Evolutionary conservation across 1,139 yeast genomes (phyloP).

Genomic region (Suhomyces choctaworum): DNA sequence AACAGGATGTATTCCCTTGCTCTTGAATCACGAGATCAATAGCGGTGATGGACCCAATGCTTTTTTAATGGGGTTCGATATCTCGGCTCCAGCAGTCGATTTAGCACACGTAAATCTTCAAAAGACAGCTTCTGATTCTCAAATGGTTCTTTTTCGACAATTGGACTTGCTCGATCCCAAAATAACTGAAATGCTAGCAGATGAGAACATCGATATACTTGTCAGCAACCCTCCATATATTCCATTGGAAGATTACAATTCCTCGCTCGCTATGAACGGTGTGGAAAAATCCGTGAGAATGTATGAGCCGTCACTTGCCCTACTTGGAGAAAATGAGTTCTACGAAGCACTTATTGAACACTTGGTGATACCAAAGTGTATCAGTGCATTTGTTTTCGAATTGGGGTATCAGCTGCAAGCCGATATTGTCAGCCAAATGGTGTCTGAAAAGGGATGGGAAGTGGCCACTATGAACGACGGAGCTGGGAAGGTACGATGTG

Average conservation of each 20-base stretch:
- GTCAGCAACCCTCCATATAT: conserved; percentile 92
- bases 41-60: conserved; percentile 14
- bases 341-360: conserved; percentile 55
- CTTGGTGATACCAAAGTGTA: conserved; percentile 36
- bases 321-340: conserved; percentile 74
- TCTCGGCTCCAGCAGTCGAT: conserved; percentile 52
- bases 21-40: conserved; percentile 38
- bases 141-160: conserved; percentile 18
- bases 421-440: conserved; percentile 20
- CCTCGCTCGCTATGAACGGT: conserved; percentile 31
- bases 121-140: conserved; percentile 4
- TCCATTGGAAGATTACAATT: conserved; percentile 45
- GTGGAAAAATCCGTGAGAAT: conserved; percentile 60
- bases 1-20: conserved; percentile 79
- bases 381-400: conserved; percentile 46
- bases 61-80: conserved; percentile 56
- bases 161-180: conserved; percentile 9
- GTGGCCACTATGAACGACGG: conserved; percentile 31
- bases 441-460: conserved; percentile 26
- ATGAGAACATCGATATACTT: conserved; percentile 46
- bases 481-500: conserved; percentile 37
- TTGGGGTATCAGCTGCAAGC: conserved; percentile 42
- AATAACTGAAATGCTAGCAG: not conserved
- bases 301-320: conserved; percentile 77
- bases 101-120: conserved; percentile 51